Percentiles rank a stretch among this genome's conserved stretches.
phyloP scores from a whole-genome alignment of 2,329 filamentous ascomycete genomes.

The Aphanocladium album region DNA sequence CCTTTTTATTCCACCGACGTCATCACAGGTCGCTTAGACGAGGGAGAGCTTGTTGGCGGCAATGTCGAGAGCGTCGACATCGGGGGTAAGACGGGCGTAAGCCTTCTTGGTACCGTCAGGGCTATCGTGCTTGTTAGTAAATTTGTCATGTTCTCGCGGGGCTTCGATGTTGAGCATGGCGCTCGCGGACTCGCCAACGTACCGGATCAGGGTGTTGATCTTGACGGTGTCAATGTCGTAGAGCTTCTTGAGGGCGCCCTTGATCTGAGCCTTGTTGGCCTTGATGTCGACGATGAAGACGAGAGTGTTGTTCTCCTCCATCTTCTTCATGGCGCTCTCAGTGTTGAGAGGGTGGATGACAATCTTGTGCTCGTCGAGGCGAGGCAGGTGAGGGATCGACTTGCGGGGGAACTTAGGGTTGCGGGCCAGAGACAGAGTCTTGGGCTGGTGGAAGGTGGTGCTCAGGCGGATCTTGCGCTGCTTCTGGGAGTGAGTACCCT shows the following conservation, averaged over 20 bases:
- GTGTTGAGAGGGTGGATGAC: constrained; percentile 99
- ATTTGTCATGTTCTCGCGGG: neutral
- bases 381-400: constrained; percentile 81
- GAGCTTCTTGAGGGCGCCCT: constrained; percentile 95
- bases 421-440: constrained; percentile 89
- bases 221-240: constrained; percentile 98
- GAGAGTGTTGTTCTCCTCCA: constrained; percentile 99
- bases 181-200: constrained; percentile 31
- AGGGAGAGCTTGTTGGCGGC: constrained; percentile 98
- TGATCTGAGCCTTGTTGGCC: constrained; percentile 99
- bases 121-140: constrained; percentile 39
- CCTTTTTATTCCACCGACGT: constrained; percentile 15
- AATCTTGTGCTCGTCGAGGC: constrained; percentile 96
- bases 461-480: constrained; percentile 85
- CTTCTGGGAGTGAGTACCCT: constrained; percentile 73
- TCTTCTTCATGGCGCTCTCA: constrained; percentile 99
- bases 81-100: constrained; percentile 88
- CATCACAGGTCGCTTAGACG: constrained; percentile 59
- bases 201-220: constrained; percentile 99
- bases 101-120: constrained; percentile 99
- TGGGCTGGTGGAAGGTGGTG: constrained; percentile 96
- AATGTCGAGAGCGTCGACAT: constrained; percentile 98
- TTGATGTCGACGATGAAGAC: constrained; percentile 96
- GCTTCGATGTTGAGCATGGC: neutral
- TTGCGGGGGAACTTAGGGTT: constrained; percentile 95